phyloP scores from a whole-genome alignment of 2,329 filamentous ascomycete genomes.

The Pleurostoma richardsiae region DNA sequence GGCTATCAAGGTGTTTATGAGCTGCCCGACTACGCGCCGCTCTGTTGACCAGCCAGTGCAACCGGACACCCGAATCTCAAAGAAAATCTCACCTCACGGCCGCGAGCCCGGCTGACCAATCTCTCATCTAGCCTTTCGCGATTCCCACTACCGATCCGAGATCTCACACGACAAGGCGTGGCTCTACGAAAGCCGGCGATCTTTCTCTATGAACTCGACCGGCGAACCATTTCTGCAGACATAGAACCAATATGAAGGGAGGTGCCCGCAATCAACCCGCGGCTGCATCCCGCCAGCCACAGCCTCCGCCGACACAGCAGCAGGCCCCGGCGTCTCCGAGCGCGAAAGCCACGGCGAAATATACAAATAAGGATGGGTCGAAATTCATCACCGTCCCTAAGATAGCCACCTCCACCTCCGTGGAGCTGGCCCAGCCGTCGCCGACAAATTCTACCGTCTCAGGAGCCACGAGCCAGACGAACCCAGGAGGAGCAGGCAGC shows the following conservation, averaged over 20 bases:
- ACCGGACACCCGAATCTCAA: too few relatives aligned
- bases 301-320: conserved; percentile 24
- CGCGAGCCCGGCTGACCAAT: too few relatives aligned
- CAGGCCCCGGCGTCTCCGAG: conserved; percentile 47
- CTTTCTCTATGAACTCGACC: conserved; percentile 6
- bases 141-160: too few relatives aligned
- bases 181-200: not conserved
- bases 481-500: conserved; percentile 10
- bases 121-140: too few relatives aligned
- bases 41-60: too few relatives aligned
- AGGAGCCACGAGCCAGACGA: conserved; percentile 23
- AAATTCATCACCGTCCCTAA: conserved; percentile 65
- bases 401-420: conserved; percentile 33
- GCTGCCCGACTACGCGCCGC: too few relatives aligned
- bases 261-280: conserved; percentile 22
- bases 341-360: conserved; percentile 51
- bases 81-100: too few relatives aligned
- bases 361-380: conserved; percentile 64
- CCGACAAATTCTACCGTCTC: conserved; percentile 33
- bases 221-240: conserved; percentile 1
- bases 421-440: conserved; percentile 48
- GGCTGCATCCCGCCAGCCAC: conserved; percentile 41
- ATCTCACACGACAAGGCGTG: too few relatives aligned
- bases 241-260: conserved; percentile 16
- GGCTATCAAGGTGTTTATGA: too few relatives aligned